phyloP scores from a whole-genome alignment of 2,329 filamentous ascomycete genomes.

The Volutella citrinella region DNA sequence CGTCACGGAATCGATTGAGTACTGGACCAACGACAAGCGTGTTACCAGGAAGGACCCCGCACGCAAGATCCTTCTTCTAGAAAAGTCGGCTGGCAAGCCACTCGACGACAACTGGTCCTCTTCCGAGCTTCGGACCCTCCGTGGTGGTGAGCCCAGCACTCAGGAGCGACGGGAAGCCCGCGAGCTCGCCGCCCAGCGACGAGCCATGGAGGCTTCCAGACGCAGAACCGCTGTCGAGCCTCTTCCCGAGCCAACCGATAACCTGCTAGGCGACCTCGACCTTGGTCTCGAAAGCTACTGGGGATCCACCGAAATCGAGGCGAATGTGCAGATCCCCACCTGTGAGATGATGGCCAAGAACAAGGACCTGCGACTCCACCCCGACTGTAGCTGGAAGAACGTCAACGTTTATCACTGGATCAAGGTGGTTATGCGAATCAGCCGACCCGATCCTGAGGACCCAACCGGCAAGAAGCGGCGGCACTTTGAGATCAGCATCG shows the following conservation, averaged over 20 bases:
- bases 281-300: constrained; percentile 68
- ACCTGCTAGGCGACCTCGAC: constrained; percentile 77
- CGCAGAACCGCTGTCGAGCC: constrained; percentile 35
- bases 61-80: constrained; percentile 80
- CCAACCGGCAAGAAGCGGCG: constrained; percentile 69
- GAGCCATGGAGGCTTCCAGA: constrained; percentile 53
- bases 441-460: constrained; percentile 75
- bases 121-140: constrained; percentile 72
- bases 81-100: constrained; percentile 79
- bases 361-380: constrained; percentile 64
- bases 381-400: constrained; percentile 90
- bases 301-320: constrained; percentile 90
- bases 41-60: constrained; percentile 83
- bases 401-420: constrained; percentile 97
- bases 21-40: constrained; percentile 81
- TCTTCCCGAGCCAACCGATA: constrained; percentile 56
- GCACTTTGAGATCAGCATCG: constrained; percentile 95
- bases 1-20: constrained; percentile 86
- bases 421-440: constrained; percentile 93
- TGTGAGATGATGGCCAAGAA: constrained; percentile 83
- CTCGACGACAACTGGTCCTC: constrained; percentile 70
- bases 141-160: constrained; percentile 71
- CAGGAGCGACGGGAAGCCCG: constrained; percentile 47
- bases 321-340: constrained; percentile 87
- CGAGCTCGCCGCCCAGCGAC: constrained; percentile 42